Conservation (phyloP, 208 protist species). For the Leishmania tropica region DNA sequence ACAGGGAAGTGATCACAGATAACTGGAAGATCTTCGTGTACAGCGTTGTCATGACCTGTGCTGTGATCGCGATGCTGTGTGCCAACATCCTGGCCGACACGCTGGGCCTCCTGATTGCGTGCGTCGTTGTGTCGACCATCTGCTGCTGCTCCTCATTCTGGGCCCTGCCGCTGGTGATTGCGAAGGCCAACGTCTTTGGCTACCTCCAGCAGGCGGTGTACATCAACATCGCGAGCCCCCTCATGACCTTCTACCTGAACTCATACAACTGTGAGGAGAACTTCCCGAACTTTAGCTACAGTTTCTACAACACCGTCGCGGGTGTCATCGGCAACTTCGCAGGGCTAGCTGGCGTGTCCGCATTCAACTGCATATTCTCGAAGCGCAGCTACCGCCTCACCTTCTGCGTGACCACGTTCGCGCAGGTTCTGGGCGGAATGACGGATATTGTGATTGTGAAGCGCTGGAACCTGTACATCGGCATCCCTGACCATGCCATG, state of each 20-base stretch:
- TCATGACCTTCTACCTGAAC: conserved; percentile 57
- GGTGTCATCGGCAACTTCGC: conserved; percentile 50
- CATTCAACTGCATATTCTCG: conserved; percentile 64
- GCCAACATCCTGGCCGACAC: conserved; percentile 43
- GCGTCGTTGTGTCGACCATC: conserved; percentile 39
- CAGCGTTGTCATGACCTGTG: conserved; percentile 53
- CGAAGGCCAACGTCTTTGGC: conserved; percentile 62
- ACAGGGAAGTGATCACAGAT: conserved; percentile 51
- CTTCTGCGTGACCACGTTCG: conserved; percentile 35
- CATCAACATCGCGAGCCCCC: conserved; percentile 39
- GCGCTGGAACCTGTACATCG: conserved; percentile 60
- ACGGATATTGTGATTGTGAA: conserved; percentile 70
- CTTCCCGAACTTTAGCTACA: conserved; percentile 64
- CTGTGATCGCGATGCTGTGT: conserved; percentile 46
- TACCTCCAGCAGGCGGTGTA: conserved; percentile 56
- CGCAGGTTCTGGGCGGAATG: conserved; percentile 42
- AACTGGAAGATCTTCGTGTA: conserved; percentile 57
- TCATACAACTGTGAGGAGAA: conserved; percentile 37
- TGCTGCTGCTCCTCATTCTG: conserved; percentile 52
- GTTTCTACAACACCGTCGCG: conserved; percentile 64
- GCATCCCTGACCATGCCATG: conserved; percentile 61
- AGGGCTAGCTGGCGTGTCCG: conserved; percentile 43
- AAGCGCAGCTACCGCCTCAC: conserved; percentile 55
- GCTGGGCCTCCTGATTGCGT: conserved; percentile 39
- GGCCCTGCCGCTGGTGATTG: conserved; percentile 57